Evolutionary conservation across 2,329 filamentous ascomycete species (phyloP), one percentile per base, ranked within the genome.

Genomic region (Septoria linicola): DNA sequence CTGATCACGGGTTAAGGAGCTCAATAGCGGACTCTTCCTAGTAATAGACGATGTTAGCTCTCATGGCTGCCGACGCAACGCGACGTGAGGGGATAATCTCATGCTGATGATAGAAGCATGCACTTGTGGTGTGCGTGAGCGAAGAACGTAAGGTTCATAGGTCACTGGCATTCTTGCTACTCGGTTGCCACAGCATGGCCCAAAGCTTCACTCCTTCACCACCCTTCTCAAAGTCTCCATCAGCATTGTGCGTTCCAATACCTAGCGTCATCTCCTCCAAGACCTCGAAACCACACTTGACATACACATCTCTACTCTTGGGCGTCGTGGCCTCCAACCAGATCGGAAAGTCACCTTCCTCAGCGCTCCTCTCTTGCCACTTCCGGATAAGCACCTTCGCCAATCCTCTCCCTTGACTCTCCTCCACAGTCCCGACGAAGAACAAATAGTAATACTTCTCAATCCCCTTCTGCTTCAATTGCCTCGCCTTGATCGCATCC

Each of bases 251-350:
- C n/a, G 46, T 51, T 1, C 59, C 61, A 31, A 51, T 50, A 5
- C 63, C 63, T 14, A 66, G 40, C 14, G 46, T 23, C 8, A 63
- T 36, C 31, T 46, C 40, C 10, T 53, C 57, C 11, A 58, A 40
- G 8, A 51, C 47, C 39, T 58, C 40, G 45, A 64, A 65, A 13
- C 63, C 63, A 36, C 53, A 47, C 20, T 49, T 55, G 14, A 40
- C 25, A 57, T 65, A 65, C 14, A 64, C 32, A 13, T 55, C 42
- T 19, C 51, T 47, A 31, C 56, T 60, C 32, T 42, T 30, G 37
- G 51, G 45, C 8, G 61, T 65, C 39, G 62, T 64, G 20, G 63
- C 57, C 37, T 66, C 63, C 49, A 65, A 42, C 60, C 61, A 66
- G 8, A 66, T 57, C 11, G 61, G 59, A 41, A 46, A 8, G 41